A percentile compares a stretch with the other conserved stretches of the same genome.
phyloP scores from a whole-genome alignment of 345 rosid species.

The Hibiscus mutabilis region DNA sequence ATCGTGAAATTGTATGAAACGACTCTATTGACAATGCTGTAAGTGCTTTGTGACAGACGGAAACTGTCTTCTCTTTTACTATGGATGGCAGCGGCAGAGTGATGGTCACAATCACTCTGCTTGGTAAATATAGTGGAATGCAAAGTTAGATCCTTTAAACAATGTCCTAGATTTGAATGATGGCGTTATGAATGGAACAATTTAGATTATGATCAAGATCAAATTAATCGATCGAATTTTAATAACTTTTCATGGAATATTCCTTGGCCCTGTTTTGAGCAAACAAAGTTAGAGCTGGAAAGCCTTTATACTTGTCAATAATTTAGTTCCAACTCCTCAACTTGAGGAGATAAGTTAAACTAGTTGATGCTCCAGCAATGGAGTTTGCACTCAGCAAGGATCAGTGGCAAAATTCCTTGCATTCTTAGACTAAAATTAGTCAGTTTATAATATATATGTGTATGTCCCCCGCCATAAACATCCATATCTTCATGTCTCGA shows the following conservation, averaged over 20 bases:
- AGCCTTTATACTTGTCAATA: neutral
- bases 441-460: too few relatives aligned
- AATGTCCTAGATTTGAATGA: too few relatives aligned
- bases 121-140: too few relatives aligned
- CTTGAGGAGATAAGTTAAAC: neutral
- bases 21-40: neutral
- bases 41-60: neutral
- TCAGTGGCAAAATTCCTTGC: neutral
- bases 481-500: too few relatives aligned
- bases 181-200: too few relatives aligned
- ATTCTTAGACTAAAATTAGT: neutral
- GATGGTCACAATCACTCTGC: neutral
- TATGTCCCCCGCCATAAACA: too few relatives aligned
- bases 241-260: neutral
- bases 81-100: neutral
- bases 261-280: neutral
- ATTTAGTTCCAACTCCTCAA: neutral
- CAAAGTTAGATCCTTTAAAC: too few relatives aligned
- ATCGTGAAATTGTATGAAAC: too few relatives aligned
- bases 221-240: too few relatives aligned
- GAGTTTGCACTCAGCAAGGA: neutral
- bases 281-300: neutral
- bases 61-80: conserved; percentile 1
- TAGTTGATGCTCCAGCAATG: neutral
- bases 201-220: too few relatives aligned